phyloP scores from a whole-genome alignment of 352 stramenopile genomes.

The Phytopythium oedochilum region DNA sequence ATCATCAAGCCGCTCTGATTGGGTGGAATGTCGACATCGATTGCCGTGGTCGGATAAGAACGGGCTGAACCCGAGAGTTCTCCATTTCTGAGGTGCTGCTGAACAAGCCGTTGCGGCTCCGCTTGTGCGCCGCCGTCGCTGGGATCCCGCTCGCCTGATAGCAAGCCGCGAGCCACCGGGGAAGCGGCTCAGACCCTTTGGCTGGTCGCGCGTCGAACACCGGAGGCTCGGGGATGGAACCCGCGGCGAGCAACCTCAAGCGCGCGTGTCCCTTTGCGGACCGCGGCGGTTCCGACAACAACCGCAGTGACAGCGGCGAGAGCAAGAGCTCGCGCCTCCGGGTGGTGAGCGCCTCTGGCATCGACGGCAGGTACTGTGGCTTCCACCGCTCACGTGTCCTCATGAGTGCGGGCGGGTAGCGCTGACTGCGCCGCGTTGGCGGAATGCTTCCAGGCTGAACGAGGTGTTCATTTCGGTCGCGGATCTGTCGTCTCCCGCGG shows the following conservation, averaged over 20 bases:
- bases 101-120: no score
- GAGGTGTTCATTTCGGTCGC: conserved; percentile 39
- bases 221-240: not conserved
- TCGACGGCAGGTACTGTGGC: conserved; percentile 24
- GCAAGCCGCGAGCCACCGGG: no score
- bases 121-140: no score
- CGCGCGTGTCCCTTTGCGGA: conserved; percentile 1
- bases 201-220: not conserved
- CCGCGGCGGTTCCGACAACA: not conserved
- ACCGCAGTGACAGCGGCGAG: not conserved
- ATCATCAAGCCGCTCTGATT: no score
- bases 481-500: conserved; percentile 10
- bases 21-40: no score
- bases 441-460: conserved; percentile 28
- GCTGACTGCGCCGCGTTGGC: conserved; percentile 1
- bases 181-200: no score
- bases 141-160: no score
- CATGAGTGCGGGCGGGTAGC: not conserved
- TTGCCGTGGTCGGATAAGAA: no score
- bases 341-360: conserved; percentile 23
- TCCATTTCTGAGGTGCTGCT: no score
- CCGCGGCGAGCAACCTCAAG: not conserved
- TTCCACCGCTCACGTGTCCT: no score
- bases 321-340: conserved; percentile 11
- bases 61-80: no score